phyloP scores from a whole-genome alignment of 371 early-diverging fungal genomes.

The Actinomortierella wolfii region DNA sequence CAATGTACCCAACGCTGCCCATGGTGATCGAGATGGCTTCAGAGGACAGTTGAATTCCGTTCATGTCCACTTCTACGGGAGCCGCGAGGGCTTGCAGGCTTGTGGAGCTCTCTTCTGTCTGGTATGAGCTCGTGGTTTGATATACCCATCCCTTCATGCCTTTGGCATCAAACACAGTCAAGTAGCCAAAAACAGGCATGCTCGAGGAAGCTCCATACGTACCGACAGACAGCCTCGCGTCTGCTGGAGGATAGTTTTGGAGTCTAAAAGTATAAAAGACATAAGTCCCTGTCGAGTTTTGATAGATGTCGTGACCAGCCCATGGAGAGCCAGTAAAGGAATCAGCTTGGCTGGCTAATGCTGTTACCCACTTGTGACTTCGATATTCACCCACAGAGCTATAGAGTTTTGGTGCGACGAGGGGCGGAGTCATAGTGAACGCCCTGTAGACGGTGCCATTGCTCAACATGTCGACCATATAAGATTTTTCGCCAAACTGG shows the following conservation, averaged over 20 bases:
- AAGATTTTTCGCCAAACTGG: slow-evolving; percentile 20
- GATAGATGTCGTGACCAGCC: slow-evolving; percentile 9
- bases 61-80: slow-evolving; percentile 35
- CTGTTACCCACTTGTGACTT: slow-evolving; percentile 14
- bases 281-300: slow-evolving; percentile 20
- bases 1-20: slow-evolving; percentile 21
- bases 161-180: slow-evolving; percentile 22
- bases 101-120: not conserved
- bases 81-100: slow-evolving; percentile 9
- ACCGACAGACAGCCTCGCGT: slow-evolving; percentile 19
- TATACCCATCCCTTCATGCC: slow-evolving; percentile 14
- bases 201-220: slow-evolving; percentile 13
- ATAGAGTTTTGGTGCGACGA: slow-evolving; percentile 18
- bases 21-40: slow-evolving; percentile 31
- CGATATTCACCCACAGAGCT: slow-evolving; percentile 18
- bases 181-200: slow-evolving; percentile 30
- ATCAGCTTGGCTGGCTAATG: slow-evolving; percentile 9
- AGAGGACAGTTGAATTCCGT: slow-evolving; percentile 11
- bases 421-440: not conserved
- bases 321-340: slow-evolving; percentile 16
- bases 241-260: slow-evolving; percentile 12
- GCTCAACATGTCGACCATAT: slow-evolving; percentile 18
- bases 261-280: slow-evolving; percentile 6
- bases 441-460: slow-evolving; percentile 11
- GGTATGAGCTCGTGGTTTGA: slow-evolving; percentile 2